Evolutionary conservation across 1,139 yeast genomes (phyloP).

Genomic region (Waltiozyma sp.): DNA sequence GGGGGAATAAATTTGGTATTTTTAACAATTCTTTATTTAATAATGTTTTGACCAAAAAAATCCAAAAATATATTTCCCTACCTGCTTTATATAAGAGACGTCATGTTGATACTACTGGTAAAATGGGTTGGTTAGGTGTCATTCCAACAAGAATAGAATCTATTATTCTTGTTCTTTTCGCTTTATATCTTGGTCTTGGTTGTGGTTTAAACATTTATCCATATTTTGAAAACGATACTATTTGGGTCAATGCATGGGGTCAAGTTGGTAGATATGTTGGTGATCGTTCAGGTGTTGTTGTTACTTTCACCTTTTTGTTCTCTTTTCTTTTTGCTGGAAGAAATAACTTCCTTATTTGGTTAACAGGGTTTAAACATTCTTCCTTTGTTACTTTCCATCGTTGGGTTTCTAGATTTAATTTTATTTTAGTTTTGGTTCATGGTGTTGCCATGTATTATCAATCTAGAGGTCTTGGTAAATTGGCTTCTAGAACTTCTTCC

Average conservation of each 20-base stretch:
- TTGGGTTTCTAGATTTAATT: slow-evolving; percentile 48
- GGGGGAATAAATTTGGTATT: slow-evolving; percentile 23
- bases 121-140: slow-evolving; percentile 10
- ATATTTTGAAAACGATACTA: slow-evolving; percentile 28
- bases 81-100: slow-evolving; percentile 32
- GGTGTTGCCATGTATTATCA: slow-evolving; percentile 16
- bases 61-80: slow-evolving; percentile 35
- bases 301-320: slow-evolving; percentile 36
- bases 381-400: slow-evolving; percentile 56
- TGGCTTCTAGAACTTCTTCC: slow-evolving; percentile 5
- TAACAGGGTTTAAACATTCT: slow-evolving; percentile 58
- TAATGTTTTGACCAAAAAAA: slow-evolving; percentile 25
- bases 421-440: slow-evolving; percentile 27
- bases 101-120: slow-evolving; percentile 13
- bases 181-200: slow-evolving; percentile 30
- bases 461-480: slow-evolving; percentile 8
- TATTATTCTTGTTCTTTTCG: slow-evolving; percentile 32
- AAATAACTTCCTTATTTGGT: slow-evolving; percentile 53
- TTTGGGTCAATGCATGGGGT: slow-evolving; percentile 27
- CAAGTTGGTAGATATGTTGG: slow-evolving; percentile 52
- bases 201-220: slow-evolving; percentile 24
- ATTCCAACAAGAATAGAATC: slow-evolving; percentile 53
- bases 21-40: slow-evolving; percentile 24
- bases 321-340: slow-evolving; percentile 50
- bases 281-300: slow-evolving; percentile 46